Base-by-base conservation (phyloP, 23 red algal species). In the Gracilaria caudata region DNA sequence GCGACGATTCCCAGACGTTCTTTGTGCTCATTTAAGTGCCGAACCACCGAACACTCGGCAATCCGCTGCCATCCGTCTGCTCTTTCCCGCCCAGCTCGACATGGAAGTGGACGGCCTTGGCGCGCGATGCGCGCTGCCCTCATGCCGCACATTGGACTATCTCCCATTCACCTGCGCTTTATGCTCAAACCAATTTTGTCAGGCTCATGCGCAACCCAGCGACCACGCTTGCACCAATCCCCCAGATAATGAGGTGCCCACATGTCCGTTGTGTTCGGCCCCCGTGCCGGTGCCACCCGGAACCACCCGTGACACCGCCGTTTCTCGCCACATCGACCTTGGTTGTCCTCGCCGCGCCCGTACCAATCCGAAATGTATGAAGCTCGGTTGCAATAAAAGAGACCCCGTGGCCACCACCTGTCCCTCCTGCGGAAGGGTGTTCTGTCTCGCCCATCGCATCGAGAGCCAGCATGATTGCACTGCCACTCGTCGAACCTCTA, bases 71-170 rank as follows among this genome's bases (percentile, higher is more conserved):
- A 28, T 28, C 57, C 57, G 25, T 29, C 57, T 17, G 9, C 53
- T 4, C 53, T 4, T 56, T 28, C 28, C 25, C 25, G 57, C 25
- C 23, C 25, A 60, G 57, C 65, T 41, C 40, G 0, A 19, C 1
- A 91, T 91, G 87, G 87, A 91, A 63, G 59, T 91, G 74, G 87
- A 91, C 58, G 87, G 87, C 33, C 87, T 91, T 9, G 87, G 87
- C 46, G 61, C 87, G 32, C 76, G 87, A 0, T 91, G 87, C 43
- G 41, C 75, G 3, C 78, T 91, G 11, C 63, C 75, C 21, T 72
- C 87, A 28, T 91, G 87, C 63, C 77, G 77, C 64, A 47, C 59
- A 1, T 25, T 91, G 16, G 87, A 91, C 61, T 91, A 81, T 43
- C 87, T 91, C 33, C 87, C 87, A 7, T 55, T 82, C 59, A 68